Evolutionary conservation across 306 rosid species (phyloP).

Genomic region (Inga laurina): DNA sequence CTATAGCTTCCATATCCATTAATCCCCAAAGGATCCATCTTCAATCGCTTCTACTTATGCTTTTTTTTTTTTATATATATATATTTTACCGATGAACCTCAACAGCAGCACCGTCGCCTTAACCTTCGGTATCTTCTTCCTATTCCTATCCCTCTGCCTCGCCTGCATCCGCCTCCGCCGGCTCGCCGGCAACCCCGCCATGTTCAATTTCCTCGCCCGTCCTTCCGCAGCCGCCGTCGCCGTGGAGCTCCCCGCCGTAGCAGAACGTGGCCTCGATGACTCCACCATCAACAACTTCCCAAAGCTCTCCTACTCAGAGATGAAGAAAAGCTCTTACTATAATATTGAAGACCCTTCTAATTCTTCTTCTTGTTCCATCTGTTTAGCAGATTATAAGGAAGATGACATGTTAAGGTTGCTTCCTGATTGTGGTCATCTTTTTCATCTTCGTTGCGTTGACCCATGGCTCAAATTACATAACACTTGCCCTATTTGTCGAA

Average conservation of each 20-base stretch:
- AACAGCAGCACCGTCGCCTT: slow-evolving; percentile 17
- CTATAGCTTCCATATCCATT: neutral
- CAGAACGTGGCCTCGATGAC: slow-evolving; percentile 29
- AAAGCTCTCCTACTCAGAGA: slow-evolving; percentile 30
- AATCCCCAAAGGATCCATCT: neutral
- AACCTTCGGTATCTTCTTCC: slow-evolving; percentile 15
- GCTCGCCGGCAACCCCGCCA: neutral
- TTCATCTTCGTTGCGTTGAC: slow-evolving; percentile 47
- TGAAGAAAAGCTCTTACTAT: neutral
- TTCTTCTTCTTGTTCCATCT: slow-evolving; percentile 46
- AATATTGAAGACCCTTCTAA: neutral
- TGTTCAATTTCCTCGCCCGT: slow-evolving; percentile 7
- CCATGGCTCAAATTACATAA: slow-evolving; percentile 51
- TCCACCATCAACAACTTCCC: slow-evolving; percentile 34
- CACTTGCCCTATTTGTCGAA: slow-evolving; percentile 57
- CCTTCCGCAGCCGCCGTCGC: neutral
- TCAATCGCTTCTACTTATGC: neutral
- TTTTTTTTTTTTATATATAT: no score
- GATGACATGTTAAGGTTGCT: slow-evolving; percentile 44
- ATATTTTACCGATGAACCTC: slow-evolving; percentile 18
- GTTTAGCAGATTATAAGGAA: slow-evolving; percentile 57
- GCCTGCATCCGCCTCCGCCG: slow-evolving; percentile 37
- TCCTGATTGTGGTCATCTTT: slow-evolving; percentile 48
- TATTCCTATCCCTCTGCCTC: neutral
- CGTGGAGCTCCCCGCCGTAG: neutral